Conservation (phyloP, 768 basidiomycete genomes). For the Rhodotorula paludigena region DNA sequence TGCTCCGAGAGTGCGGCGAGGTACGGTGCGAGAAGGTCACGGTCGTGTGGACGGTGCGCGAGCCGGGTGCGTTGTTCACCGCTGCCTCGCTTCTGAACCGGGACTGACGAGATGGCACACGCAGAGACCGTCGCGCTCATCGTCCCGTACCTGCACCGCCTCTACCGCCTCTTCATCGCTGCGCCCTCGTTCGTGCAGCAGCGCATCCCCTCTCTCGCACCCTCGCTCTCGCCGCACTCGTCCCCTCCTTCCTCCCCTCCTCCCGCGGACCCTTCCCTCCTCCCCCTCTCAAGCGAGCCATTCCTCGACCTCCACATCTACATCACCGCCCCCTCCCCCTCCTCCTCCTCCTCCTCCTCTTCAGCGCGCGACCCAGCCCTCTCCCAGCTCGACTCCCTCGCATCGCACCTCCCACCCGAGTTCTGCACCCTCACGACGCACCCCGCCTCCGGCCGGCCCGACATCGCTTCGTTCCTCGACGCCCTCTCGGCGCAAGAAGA, state of each 20-base stretch:
- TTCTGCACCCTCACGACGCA: background rate
- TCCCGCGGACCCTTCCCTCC: no score
- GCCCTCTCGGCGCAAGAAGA: background rate
- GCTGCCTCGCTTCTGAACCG: background rate
- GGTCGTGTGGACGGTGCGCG: slow-evolving; percentile 12
- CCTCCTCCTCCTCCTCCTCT: no score
- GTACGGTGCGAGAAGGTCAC: background rate
- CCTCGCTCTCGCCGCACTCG: background rate
- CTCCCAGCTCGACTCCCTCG: background rate
- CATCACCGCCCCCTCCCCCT: background rate
- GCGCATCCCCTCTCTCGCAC: background rate
- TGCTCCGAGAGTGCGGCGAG: background rate
- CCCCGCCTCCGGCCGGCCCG: background rate
- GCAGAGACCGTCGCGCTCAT: background rate
- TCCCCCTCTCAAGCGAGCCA: no score
- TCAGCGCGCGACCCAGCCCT: no score
- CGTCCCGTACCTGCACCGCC: background rate
- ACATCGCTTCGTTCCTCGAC: background rate
- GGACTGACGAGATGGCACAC: background rate
- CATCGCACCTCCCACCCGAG: background rate
- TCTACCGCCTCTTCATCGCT: background rate
- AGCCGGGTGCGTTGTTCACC: background rate
- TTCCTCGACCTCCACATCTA: background rate
- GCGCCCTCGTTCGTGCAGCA: background rate
- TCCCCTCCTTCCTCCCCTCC: no score